Evolutionary conservation across 331 rosid genomes (phyloP), one percentile per base, ranked within the genome.

Genomic region (Dryas integrifolia): DNA sequence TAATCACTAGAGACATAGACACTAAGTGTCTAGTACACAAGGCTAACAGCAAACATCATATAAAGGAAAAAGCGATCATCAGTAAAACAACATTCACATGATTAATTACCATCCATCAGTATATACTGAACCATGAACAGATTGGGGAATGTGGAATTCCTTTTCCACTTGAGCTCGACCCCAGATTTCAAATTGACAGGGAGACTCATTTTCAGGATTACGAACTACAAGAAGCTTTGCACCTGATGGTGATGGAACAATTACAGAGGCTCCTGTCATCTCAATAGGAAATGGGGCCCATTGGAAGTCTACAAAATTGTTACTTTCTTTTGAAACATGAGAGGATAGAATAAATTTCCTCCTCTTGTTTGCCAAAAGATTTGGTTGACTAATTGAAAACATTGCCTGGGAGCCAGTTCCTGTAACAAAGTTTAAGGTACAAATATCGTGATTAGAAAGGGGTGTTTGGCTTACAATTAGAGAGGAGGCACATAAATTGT

Each of bases 231-330:
- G 82, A 75, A 94, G 82, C 80, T 86, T 91, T 10, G 88, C 78
- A 14, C 89, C 92, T n/a, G 97, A 89, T 5, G 92, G 98, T 0
- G 98, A 94, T 26, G 98, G 97, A 66, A 94, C 86, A 72, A 91
- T 70, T 26, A 58, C 72, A 39, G 97, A 91, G 58, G 86, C 89
- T 80, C 97, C 97, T 0, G 81, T 64, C 87, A 88, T 74, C 84
- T 94, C 96, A 57, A 86, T 70, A 2, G 98, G 98, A 78, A 94
- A 94, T 14, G 96, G 91, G 59, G 91, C 64, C 96, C 96, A 94
- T 16, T 76, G 76, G 67, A 94, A 91, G 35, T 78, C 64, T 8
- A 76, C 86, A 30, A 82, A 82, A 46, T 38, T 73, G 8, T 74
- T 51, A 52, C 67, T 82, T 62, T 69, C 92, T 67, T 81, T 75